Percentiles rank a stretch among this genome's conserved stretches.
These are phyloP conservation scores for Dendrocalamus sinicus DNA, from an alignment of 176 grass and related monocot species.

Conservation along the genomic window DNA sequence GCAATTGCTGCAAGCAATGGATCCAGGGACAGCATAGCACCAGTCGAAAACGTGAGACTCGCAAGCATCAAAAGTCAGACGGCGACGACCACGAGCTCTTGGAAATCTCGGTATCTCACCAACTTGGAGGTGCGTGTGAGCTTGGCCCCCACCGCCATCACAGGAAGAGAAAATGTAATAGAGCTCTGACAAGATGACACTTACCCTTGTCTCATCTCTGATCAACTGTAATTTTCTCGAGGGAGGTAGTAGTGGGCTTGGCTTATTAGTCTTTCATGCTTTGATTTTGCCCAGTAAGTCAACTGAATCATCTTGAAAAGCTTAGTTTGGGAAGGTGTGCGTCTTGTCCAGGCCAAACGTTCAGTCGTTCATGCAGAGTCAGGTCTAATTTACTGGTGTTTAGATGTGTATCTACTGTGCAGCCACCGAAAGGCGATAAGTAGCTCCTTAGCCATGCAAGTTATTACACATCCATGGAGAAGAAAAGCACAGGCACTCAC, in stretches of 20 bases:
- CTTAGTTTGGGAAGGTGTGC: conserved; percentile 13
- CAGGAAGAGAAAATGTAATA: neutral
- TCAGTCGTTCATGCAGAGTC: conserved; percentile 26
- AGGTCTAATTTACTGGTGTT: conserved; percentile 6
- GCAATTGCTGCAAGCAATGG: neutral
- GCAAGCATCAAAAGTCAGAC: neutral
- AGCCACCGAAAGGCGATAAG: neutral
- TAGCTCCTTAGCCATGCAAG: neutral
- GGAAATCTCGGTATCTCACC: neutral
- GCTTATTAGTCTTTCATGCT: neutral
- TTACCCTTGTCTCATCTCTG: neutral
- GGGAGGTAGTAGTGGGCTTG: neutral
- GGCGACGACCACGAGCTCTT: neutral
- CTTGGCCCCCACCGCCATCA: neutral
- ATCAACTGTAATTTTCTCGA: neutral
- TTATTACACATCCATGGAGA: neutral
- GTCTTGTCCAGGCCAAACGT: conserved; percentile 43
- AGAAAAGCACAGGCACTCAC: neutral
- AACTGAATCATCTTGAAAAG: neutral
- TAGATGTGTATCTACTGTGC: neutral
- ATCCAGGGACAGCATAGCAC: neutral
- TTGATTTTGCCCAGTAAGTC: conserved; percentile 1
- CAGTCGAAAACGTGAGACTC: conserved; percentile 31
- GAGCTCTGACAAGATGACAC: neutral
- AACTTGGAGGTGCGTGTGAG: neutral